These are phyloP conservation scores for Magnolia kwangsiensis DNA, from an alignment of 164 flowering plant genomes.

Conservation along the genomic window DNA sequence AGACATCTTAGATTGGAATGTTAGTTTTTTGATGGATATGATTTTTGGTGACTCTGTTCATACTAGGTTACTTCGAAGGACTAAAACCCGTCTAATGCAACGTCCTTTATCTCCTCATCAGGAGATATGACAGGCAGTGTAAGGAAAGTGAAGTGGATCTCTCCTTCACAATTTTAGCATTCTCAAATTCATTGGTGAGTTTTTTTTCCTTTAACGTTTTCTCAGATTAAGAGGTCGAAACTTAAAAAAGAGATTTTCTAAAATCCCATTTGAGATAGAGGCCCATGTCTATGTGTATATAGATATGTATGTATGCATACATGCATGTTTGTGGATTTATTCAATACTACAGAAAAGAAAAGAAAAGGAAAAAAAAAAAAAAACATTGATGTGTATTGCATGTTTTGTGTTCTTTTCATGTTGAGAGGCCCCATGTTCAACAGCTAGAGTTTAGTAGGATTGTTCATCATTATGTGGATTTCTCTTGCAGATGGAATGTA, in stretches of 20 bases:
- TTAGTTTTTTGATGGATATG: background rate
- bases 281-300: background rate
- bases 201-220: background rate
- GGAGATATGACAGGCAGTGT: constrained; percentile 34
- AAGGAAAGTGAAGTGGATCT: constrained; percentile 35
- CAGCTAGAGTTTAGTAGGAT: no score
- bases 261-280: background rate
- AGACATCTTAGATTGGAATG: background rate
- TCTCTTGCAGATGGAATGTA: no score
- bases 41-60: background rate
- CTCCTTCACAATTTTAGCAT: no score
- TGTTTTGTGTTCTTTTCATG: constrained; percentile 2
- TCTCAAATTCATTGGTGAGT: background rate
- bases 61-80: constrained; percentile 30
- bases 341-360: background rate
- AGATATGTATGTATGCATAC: background rate
- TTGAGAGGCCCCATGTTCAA: constrained; percentile 3
- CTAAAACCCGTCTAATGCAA: constrained; percentile 36
- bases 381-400: background rate
- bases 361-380: no score
- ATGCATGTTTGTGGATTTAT: background rate
- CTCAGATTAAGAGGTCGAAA: background rate
- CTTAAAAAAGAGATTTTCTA: background rate
- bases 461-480: no score
- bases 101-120: constrained; percentile 38